These are phyloP conservation scores for Astrephomene gubernaculifera DNA, from an alignment of 139 green algal genomes.

Conservation along the genomic window DNA sequence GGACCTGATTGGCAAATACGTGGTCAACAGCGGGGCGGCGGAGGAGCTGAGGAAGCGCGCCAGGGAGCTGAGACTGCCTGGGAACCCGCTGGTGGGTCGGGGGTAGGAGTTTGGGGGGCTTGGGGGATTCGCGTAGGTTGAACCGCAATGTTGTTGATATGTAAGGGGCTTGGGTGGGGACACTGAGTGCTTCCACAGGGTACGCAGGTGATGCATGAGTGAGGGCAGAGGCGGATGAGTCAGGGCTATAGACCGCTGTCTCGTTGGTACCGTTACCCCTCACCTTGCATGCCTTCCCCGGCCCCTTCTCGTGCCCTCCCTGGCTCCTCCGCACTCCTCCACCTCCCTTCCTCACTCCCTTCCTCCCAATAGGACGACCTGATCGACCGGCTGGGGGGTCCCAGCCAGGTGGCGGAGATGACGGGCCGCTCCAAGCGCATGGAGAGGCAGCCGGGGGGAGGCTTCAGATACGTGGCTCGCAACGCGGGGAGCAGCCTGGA, in stretches of 20 bases:
- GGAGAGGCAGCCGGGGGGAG: slow-evolving; percentile 47
- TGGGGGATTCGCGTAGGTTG: too few species aligned
- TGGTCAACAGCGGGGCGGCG: not conserved
- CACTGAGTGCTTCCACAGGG: too few species aligned
- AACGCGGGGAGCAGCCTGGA: slow-evolving; percentile 61
- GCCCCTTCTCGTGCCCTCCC: not conserved
- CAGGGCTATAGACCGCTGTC: too few species aligned
- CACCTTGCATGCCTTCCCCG: not conserved
- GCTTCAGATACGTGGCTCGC: slow-evolving; percentile 58
- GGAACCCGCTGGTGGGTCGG: slow-evolving; percentile 62
- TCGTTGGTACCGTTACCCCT: too few species aligned
- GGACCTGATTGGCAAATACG: slow-evolving; percentile 50
- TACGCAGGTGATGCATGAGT: too few species aligned
- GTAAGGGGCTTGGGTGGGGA: too few species aligned
- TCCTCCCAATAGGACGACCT: slow-evolving; percentile 63
- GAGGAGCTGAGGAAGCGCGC: slow-evolving; percentile 37
- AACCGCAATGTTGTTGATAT: too few species aligned
- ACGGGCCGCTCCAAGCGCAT: slow-evolving; percentile 71
- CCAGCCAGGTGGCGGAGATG: slow-evolving; percentile 75
- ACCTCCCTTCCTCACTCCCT: not conserved
- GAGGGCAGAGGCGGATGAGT: too few species aligned
- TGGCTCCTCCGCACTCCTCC: not conserved
- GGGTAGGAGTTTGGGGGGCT: not conserved
- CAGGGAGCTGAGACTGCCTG: slow-evolving; percentile 55
- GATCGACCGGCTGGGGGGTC: slow-evolving; percentile 72